Base-by-base conservation (phyloP, 805 yeast genomes). In the Lachancea thermotolerans region DNA sequence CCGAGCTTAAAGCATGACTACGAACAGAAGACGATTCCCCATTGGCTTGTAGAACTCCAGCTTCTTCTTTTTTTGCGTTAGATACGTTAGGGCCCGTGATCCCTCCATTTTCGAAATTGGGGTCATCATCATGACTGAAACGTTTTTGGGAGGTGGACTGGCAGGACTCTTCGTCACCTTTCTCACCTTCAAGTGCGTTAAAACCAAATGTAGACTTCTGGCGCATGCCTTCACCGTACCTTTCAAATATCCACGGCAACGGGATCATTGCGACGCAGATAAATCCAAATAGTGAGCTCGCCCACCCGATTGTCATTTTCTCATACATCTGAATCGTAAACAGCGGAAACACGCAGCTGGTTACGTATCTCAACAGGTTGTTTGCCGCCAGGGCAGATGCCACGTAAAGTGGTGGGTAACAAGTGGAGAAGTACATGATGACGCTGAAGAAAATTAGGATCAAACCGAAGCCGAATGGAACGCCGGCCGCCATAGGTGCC, bases 321-420 rank as follows among this genome's bases (percentile, higher is more conserved):
- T 73, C 61, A 68, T 83, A 82, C 95, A 89, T 85, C 66, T 88
- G 96, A 16, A 80, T 76, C 1, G 89, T 85, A 67, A 89, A 88
- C 48, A 89, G 70, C 45, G 96, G 96, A 72, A 89, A 82, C 16
- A 81, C 85, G 6, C 87, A 79, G 9, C 95, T 87, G 49, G 84
- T 61, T 29, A 82, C 53, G 59, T 86, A 87, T 67, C 96, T 77
- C 46, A 82, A 64, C 57, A 89, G 70, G 61, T 85, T 86, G 66
- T 88, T 89, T 11, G 95, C 96, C 31, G 95, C 95, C 49, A 87
- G 64, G 2, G 95, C 91, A n/a, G 91, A 81, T 0, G 96, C 95
- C 17, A 87, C 83, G 30, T 75, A 74, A 30, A 79, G 64, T 39
- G 91, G 88, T 25, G 93, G 91, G 62, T 79, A 85, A 4, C 84